Conservation (phyloP, 2,329 filamentous ascomycete genomes). For the Microdochium trichocladiopsis region DNA sequence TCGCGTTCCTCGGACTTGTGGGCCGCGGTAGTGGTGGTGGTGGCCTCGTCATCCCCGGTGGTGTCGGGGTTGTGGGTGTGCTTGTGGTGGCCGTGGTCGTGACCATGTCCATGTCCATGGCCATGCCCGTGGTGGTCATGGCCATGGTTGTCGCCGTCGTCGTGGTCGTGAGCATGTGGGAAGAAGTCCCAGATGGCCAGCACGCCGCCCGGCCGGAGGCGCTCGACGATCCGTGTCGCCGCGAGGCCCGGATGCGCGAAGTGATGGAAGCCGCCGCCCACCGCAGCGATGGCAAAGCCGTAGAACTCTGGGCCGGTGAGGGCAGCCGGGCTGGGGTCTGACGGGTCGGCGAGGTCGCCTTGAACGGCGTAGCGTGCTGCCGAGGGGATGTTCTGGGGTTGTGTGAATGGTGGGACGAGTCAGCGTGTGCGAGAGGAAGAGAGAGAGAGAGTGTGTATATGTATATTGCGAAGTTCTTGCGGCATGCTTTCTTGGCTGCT, state of each 20-base stretch:
- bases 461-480: not conserved
- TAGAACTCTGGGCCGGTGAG: slow-evolving; percentile 56
- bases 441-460: not conserved
- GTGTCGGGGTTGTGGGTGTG: no score
- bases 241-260: slow-evolving; percentile 58
- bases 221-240: slow-evolving; percentile 49
- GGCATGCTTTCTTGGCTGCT: slow-evolving; percentile 2
- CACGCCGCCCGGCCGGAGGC: slow-evolving; percentile 59
- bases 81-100: no score
- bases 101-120: slow-evolving; percentile 8
- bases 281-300: slow-evolving; percentile 60
- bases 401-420: not conserved
- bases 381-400: not conserved
- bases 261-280: slow-evolving; percentile 60
- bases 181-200: slow-evolving; percentile 64
- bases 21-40: no score
- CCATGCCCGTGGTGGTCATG: slow-evolving; percentile 7
- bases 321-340: slow-evolving; percentile 39
- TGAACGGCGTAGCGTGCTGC: slow-evolving; percentile 29
- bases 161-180: slow-evolving; percentile 31
- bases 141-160: slow-evolving; percentile 11
- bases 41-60: no score
- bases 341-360: slow-evolving; percentile 44
- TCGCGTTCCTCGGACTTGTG: no score
- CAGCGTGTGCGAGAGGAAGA: not conserved